Evolutionary conservation across 352 stramenopile genomes (phyloP), one percentile per base, ranked within the genome.

Genomic region (Blastocystis sp.): DNA sequence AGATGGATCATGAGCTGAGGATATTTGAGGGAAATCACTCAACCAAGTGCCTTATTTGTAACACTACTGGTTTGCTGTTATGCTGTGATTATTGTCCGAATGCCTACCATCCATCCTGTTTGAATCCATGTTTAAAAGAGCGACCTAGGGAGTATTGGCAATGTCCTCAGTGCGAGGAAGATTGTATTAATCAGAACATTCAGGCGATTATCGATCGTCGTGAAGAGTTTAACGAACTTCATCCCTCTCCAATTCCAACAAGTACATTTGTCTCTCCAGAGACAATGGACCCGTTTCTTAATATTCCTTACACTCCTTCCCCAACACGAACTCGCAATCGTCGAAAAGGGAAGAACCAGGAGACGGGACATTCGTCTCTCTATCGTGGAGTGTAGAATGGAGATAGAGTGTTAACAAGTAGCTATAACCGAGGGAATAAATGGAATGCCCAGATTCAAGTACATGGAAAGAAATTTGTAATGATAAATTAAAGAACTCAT

Each of bases 381-480:
- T 80, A 58, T 37, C 69, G 69, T 63, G 69, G 69, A 63, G 51
- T 80, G 51, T 80, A 69, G 59, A 6, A 1, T 9, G 7, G 37
- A 6, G 16, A 6, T 6, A 24, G 7, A 46, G 59, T n/a, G 7
- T 39, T n/a, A 35, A 21, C 32, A 14, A 29, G 59, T 69, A 69
- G 59, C 21, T 69, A 80, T 27, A 80, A 80, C 35, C 39, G 69
- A 59, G 69, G 69, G 6, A 80, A 27, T 16, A 80, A 80, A 9
- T 80, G 69, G 69, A 80, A 80, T 61, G 69, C 69, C 3, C 69
- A 80, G 32, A 80, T 80, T 54, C 69, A 80, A 27, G 69, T 80
- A 14, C 2, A 61, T 39, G 69, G 69, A n/a, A n/a, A 59, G 43
- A 80, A 80, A 24, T 35, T 80, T 21, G 69, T 80, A 9, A 4